Evolutionary conservation across 192 early-diverging fungal genomes (phyloP), one percentile per base, ranked within the genome.

Genomic region (Umbelopsis sp.): DNA sequence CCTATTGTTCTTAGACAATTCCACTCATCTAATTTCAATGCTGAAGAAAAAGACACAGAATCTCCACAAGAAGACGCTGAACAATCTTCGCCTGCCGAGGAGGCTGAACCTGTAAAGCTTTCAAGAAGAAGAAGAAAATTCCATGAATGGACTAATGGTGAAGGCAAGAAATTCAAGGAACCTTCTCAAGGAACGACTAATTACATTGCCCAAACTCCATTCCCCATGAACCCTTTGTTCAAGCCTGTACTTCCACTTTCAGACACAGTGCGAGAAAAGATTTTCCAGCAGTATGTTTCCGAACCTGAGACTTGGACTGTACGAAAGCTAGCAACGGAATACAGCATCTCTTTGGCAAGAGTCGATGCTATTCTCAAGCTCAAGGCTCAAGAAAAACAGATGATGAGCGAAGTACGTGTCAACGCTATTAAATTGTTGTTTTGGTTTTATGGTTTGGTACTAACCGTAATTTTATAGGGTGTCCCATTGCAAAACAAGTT

Each of bases 201-300:
- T 34, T 81, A 81, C 44, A 52, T 81, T 47, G 70, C 34, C 7
- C 71, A 45, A 21, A 65, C 41, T 65, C 96, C 96, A 36, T 98
- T 96, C 83, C 95, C 95, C 8, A 86, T 95, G 84, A 98, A 98
- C 77, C 95, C 93, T 16, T 77, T 83, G 47, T 98, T 95, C 87
- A 88, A 86, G 56, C 92, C 93, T 11, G 75, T 83, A 74, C 80
- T 92, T 31, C 96, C 96, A 5, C 73, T 96, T 20, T 77, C 87
- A 17, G 88, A 96, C 72, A 56, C 68, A 8, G 74, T 84, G 14
- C 90, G 91, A 65, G 87, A 90, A 74, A 81, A 88, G 45, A 91
- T 98, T 45, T 98, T 91, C 81, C 71, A 84, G 26, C 54, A 82
- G 38, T 95, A 91, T 78, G 71, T 75, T 34, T 74, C 75, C 1